Evolutionary conservation across 495 filamentous ascomycete genomes (phyloP).

Genomic region (Geoglossum glabrum): DNA sequence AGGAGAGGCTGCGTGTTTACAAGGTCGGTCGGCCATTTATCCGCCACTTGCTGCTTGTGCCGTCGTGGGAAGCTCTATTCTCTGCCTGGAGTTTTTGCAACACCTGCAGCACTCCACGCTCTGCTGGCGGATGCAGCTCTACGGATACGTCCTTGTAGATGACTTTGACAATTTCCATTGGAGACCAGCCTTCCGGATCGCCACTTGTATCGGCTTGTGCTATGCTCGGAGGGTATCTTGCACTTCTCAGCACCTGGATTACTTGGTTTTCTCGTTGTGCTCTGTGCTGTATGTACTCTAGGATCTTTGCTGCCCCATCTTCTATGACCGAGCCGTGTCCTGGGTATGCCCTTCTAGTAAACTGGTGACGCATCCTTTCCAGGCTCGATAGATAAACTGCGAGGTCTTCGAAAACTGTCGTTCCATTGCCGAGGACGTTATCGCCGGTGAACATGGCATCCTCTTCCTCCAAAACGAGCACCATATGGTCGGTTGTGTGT

Average conservation of each 20-base stretch:
- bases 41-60: constrained; percentile 2
- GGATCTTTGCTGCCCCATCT: constrained; percentile 40
- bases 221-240: constrained; percentile 16
- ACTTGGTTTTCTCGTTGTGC: constrained; percentile 66
- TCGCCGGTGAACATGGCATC: constrained; percentile 85
- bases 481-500: constrained; percentile 75
- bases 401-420: constrained; percentile 78
- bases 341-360: constrained; percentile 59
- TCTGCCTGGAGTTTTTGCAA: constrained; percentile 49
- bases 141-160: constrained; percentile 68
- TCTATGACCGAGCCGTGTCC: constrained; percentile 66
- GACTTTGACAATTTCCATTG: constrained; percentile 64
- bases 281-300: constrained; percentile 69
- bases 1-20: neutral
- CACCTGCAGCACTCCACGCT: constrained; percentile 45
- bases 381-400: constrained; percentile 51
- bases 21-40: neutral
- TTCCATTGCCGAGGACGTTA: constrained; percentile 86
- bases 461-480: constrained; percentile 35
- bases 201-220: constrained; percentile 11
- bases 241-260: constrained; percentile 37
- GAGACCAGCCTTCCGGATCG: constrained; percentile 13
- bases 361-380: constrained; percentile 43
- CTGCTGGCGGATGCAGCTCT: constrained; percentile 52
- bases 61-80: constrained; percentile 32